Percentiles rank a stretch among this genome's conserved stretches.
phyloP scores from a whole-genome alignment of 306 rosid genomes.

The Mimosa bimucronata region DNA sequence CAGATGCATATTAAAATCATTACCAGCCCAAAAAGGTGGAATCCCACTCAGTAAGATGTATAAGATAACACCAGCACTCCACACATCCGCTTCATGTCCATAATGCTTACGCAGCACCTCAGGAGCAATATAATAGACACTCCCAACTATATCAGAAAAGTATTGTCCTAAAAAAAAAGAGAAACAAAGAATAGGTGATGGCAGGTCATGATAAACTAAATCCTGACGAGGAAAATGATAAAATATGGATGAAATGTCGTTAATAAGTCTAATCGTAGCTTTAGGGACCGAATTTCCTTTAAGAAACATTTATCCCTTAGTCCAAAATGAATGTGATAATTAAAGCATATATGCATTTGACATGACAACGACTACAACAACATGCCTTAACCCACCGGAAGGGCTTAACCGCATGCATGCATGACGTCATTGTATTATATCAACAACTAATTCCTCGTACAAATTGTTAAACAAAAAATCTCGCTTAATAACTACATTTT shows the following conservation, averaged over 20 bases:
- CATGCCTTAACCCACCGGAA: too few species aligned
- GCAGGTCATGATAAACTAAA: conserved; percentile 1
- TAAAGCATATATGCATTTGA: neutral
- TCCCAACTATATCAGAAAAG: conserved; percentile 75
- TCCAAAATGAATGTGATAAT: neutral
- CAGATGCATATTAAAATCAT: conserved; percentile 32
- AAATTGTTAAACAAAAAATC: too few species aligned
- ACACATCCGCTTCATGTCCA: conserved; percentile 86
- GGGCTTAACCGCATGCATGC: too few species aligned
- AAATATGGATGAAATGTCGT: neutral
- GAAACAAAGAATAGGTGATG: conserved; percentile 32
- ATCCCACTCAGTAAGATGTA: conserved; percentile 81
- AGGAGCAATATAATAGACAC: conserved; percentile 88
- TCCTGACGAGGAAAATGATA: neutral
- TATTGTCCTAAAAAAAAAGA: conserved; percentile 65
- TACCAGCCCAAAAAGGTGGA: conserved; percentile 98
- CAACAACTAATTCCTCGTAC: too few species aligned
- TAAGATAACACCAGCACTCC: conserved; percentile 91
- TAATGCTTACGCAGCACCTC: conserved; percentile 80
- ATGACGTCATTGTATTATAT: too few species aligned
- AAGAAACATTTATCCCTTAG: neutral
- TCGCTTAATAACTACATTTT: too few species aligned
- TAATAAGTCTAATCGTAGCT: neutral
- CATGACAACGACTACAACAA: too few species aligned
- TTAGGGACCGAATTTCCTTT: neutral